Percentiles rank a stretch among this genome's conserved stretches.
Conservation (phyloP, 1,284 basidiomycete genomes). For the Ustilago tritici region DNA sequence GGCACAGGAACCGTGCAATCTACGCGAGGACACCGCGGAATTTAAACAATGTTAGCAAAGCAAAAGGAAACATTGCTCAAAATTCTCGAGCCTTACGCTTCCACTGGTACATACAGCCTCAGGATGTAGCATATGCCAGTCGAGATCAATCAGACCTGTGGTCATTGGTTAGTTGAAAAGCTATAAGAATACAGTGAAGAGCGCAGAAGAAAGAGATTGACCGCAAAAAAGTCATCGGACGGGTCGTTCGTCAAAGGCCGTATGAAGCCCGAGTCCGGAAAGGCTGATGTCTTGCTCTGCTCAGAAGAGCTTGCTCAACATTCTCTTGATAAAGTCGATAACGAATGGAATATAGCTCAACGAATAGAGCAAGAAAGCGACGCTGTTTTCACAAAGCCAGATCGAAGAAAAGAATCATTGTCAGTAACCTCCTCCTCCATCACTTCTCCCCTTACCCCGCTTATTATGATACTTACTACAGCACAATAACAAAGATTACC, state of each 20-base stretch:
- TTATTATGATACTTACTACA: constrained; percentile 50
- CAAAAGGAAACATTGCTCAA: neutral
- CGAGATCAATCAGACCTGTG: too few relatives aligned
- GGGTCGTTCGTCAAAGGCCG: too few relatives aligned
- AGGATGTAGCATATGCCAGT: too few relatives aligned
- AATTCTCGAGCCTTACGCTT: too few relatives aligned
- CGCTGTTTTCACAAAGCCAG: constrained; percentile 17
- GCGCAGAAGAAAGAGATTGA: too few relatives aligned
- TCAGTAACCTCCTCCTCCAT: neutral
- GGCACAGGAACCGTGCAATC: constrained; percentile 5
- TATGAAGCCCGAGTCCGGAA: neutral
- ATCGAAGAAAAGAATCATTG: neutral
- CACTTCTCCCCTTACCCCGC: neutral
- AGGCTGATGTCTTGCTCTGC: neutral
- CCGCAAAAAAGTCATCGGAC: too few relatives aligned
- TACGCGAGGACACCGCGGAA: neutral
- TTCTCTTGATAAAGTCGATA: constrained; percentile 59
- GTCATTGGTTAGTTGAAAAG: too few relatives aligned
- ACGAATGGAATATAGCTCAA: constrained; percentile 57
- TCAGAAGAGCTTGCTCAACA: constrained; percentile 55
- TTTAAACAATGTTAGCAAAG: too few relatives aligned
- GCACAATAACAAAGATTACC: constrained; percentile 59
- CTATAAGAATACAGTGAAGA: too few relatives aligned
- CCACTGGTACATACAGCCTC: too few relatives aligned
- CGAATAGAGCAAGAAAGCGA: constrained; percentile 50